phyloP scores from a whole-genome alignment of 2,329 filamentous ascomycete species.

The Helotiales sp. region DNA sequence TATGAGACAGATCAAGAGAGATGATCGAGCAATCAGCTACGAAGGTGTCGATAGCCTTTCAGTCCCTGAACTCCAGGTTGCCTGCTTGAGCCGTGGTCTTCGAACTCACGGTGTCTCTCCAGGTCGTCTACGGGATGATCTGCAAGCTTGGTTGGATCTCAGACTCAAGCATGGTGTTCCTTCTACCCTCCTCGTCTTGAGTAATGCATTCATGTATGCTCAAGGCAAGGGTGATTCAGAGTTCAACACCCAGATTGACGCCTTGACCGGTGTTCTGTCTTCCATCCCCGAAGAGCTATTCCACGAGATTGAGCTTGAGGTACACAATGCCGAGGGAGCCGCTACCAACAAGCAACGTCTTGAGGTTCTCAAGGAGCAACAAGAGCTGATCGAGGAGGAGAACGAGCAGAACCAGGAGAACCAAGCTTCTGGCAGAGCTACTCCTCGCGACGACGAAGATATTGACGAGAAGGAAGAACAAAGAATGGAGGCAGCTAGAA shows the following conservation, averaged over 20 bases:
- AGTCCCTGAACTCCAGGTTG: slow-evolving; percentile 89
- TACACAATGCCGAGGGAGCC: slow-evolving; percentile 93
- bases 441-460: slow-evolving; percentile 82
- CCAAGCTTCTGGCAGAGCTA: slow-evolving; percentile 70
- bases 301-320: slow-evolving; percentile 99
- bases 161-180: slow-evolving; percentile 93
- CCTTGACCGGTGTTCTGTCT: slow-evolving; percentile 86
- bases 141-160: slow-evolving; percentile 92
- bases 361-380: slow-evolving; percentile 96
- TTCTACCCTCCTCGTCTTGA: slow-evolving; percentile 90
- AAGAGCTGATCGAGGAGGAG: slow-evolving; percentile 97
- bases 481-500: slow-evolving; percentile 50
- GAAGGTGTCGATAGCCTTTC: slow-evolving; percentile 92
- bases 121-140: slow-evolving; percentile 80
- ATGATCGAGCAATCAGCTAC: slow-evolving; percentile 90
- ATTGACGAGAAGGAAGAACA: slow-evolving; percentile 93
- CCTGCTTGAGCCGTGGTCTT: slow-evolving; percentile 88
- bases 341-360: slow-evolving; percentile 99
- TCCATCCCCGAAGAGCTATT: slow-evolving; percentile 97
- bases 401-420: slow-evolving; percentile 86
- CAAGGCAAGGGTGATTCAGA: slow-evolving; percentile 74
- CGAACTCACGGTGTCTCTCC: slow-evolving; percentile 91
- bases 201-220: slow-evolving; percentile 96
- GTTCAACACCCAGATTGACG: slow-evolving; percentile 87
- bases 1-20: slow-evolving; percentile 99